Conservation (phyloP, 352 stramenopile species). For the Pythium volutum region DNA sequence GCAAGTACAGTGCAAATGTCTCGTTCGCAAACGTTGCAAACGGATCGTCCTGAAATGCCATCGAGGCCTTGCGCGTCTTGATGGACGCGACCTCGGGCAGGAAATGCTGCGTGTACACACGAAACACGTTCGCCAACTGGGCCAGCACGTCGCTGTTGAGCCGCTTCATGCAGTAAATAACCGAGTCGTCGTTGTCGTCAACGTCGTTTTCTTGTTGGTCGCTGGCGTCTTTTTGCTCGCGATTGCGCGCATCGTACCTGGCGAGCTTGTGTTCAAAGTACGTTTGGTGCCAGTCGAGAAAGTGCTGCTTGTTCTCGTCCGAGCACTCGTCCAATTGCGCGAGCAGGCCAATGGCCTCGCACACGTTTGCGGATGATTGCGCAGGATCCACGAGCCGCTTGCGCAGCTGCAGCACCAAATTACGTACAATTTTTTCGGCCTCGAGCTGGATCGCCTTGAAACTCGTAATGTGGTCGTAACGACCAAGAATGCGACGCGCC, state of each 20-base stretch:
- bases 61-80: conserved; percentile 41
- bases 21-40: conserved; percentile 75
- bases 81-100: conserved; percentile 44
- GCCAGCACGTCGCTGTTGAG: conserved; percentile 51
- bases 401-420: conserved; percentile 63
- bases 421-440: conserved; percentile 81
- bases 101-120: conserved; percentile 66
- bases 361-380: conserved; percentile 58
- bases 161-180: conserved; percentile 53
- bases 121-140: conserved; percentile 54
- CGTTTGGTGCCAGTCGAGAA: conserved; percentile 77
- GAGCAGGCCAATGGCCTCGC: conserved; percentile 59
- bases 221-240: conserved; percentile 15
- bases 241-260: conserved; percentile 32
- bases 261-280: conserved; percentile 63
- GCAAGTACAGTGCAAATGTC: conserved; percentile 54
- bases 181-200: conserved; percentile 31
- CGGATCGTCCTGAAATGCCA: conserved; percentile 52
- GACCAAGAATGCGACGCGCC: conserved; percentile 75
- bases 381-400: conserved; percentile 46
- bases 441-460: conserved; percentile 89
- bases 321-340: conserved; percentile 63
- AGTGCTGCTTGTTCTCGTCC: conserved; percentile 78
- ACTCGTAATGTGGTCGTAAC: conserved; percentile 88
- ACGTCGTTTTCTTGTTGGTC: conserved; percentile 16